A percentile compares a stretch with the other conserved stretches of the same genome.
Conservation (phyloP, 768 basidiomycete genomes). For the Hydnum rufescens region DNA sequence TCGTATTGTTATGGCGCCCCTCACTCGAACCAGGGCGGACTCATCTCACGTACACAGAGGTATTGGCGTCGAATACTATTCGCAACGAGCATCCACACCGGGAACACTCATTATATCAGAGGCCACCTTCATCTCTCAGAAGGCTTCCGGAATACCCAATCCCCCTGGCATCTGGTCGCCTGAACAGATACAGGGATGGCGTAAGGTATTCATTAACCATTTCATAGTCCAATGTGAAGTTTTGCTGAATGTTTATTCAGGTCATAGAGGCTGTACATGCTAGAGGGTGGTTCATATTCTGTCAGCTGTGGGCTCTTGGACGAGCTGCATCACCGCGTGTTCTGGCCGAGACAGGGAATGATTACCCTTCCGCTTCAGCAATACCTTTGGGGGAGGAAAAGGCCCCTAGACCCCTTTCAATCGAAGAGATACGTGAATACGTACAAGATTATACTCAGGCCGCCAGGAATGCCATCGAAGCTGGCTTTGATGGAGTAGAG, state of each 20-base stretch:
- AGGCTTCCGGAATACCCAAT: constrained; percentile 8
- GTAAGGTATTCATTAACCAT: too few relatives aligned
- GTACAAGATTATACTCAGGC: constrained; percentile 21
- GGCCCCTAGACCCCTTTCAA: constrained; percentile 10
- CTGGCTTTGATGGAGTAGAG: constrained; percentile 54
- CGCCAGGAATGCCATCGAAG: constrained; percentile 35
- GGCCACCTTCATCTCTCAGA: constrained; percentile 16
- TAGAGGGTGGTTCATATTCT: constrained; percentile 15
- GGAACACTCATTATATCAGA: constrained; percentile 17
- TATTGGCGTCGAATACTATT: constrained; percentile 6
- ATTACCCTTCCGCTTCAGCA: not conserved
- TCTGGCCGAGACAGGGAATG: not conserved
- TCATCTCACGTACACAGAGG: constrained; percentile 10
- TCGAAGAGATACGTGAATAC: constrained; percentile 14
- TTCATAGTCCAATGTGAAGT: not conserved
- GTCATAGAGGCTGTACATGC: constrained; percentile 17
- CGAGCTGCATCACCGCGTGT: constrained; percentile 5
- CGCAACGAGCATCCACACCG: constrained; percentile 6
- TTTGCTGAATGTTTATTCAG: too few relatives aligned
- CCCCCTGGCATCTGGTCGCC: constrained; percentile 17
- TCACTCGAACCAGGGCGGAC: constrained; percentile 28
- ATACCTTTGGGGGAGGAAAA: constrained; percentile 4
- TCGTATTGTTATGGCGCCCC: constrained; percentile 33
- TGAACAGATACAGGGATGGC: constrained; percentile 20
- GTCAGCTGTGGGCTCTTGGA: constrained; percentile 21